Evolutionary conservation across 2,329 filamentous ascomycete species (phyloP), one percentile per base, ranked within the genome.

Genomic region (Plenodomus lindquistii): DNA sequence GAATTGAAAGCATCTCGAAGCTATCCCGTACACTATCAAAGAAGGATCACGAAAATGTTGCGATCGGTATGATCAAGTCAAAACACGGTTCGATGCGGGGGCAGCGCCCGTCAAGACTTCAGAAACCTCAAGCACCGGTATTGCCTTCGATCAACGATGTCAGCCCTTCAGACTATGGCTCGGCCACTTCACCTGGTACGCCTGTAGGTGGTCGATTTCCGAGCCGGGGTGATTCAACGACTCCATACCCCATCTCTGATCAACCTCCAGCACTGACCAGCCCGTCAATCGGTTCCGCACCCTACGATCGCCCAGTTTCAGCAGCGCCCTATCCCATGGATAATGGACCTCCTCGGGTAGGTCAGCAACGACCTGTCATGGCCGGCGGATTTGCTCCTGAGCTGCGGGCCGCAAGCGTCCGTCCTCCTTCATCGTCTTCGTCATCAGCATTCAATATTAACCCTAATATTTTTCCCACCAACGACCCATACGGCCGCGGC

Each of bases 1-100:
- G 94, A 37, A 84, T 99, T 48, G 89, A 96, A 40, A 91, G 89
- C 42, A 85, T 99, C 43, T 86, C 85, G 39, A 85, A 89, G 60
- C 22, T 52, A 19, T 88, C 90, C 46, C 90, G 90, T 72, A 89
- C 89, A 10, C 79, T 97, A 39, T 95, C 91, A 2, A 92, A 92
- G 75, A 83, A 87, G 60, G 94, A 97, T 65, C 94, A 99, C 69
- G 93, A 97, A 72, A 90, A 91, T 46, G 87, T 95, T 36, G 92
- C 94, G 0, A 85, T 99, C 57, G 87, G 85, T 42, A 85, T 88
- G 44, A 97, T 99, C 77, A 96, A 76, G 55, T 79, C 77, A 2
- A 72, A 75, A 52, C 76, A 81, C 55, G 79, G 78, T 13, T 81
- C 79, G 2, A 79, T 77, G 73, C 72, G 75, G 27, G 77, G 77